Evolutionary conservation across 768 basidiomycete species (phyloP).

Genomic region (Boletus pseudo-olivaceus): DNA sequence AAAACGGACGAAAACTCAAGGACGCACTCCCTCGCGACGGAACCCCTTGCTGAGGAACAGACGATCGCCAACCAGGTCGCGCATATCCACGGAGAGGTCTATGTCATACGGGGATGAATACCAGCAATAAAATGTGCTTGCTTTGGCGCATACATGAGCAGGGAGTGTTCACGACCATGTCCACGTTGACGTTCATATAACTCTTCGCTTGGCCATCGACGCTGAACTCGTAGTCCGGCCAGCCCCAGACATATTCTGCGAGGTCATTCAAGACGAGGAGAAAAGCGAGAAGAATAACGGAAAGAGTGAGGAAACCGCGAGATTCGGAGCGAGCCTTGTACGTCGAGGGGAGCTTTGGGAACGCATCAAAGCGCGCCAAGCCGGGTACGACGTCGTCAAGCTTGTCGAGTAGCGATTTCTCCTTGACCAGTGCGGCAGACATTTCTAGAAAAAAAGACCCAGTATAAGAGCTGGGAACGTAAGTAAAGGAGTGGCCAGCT

Average conservation of each 20-base stretch:
- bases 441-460: not conserved
- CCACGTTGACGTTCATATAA: slow-evolving; percentile 83
- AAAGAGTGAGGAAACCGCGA: slow-evolving; percentile 77
- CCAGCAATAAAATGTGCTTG: not conserved
- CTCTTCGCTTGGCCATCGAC: slow-evolving; percentile 64
- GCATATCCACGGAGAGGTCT: slow-evolving; percentile 86
- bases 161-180: slow-evolving; percentile 90
- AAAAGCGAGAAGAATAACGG: slow-evolving; percentile 62
- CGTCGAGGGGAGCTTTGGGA: slow-evolving; percentile 77
- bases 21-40: slow-evolving; percentile 76
- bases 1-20: not conserved
- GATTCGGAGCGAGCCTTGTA: slow-evolving; percentile 79
- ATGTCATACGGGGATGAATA: slow-evolving; percentile 1
- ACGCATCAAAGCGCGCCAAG: slow-evolving; percentile 77
- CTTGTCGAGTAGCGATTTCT: slow-evolving; percentile 48
- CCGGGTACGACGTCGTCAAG: slow-evolving; percentile 59
- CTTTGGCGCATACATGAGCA: slow-evolving; percentile 72
- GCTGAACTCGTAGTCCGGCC: slow-evolving; percentile 86
- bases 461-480: not conserved
- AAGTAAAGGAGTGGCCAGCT: not conserved
- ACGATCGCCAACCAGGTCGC: slow-evolving; percentile 93
- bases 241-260: slow-evolving; percentile 90
- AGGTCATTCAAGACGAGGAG: slow-evolving; percentile 84
- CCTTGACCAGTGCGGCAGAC: slow-evolving; percentile 10
- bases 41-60: slow-evolving; percentile 78